Evolutionary conservation across 2,329 filamentous ascomycete species (phyloP), one percentile per base, ranked within the genome.

Genomic region (Podosphaera leucotricha): DNA sequence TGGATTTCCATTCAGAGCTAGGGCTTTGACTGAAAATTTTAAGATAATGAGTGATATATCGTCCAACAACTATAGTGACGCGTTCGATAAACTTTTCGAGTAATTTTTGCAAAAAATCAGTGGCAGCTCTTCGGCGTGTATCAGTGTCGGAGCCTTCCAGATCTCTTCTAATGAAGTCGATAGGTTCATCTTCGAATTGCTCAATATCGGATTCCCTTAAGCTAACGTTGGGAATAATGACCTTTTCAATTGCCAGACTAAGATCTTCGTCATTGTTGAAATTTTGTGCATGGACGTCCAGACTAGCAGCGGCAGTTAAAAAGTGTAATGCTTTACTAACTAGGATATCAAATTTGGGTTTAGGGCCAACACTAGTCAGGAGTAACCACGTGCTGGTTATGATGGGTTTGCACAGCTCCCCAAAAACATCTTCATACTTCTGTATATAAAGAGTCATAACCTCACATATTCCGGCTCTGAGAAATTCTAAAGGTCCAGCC

Each of bases 141-240:
- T 95, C 90, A 44, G 80, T 92, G 61, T 98, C 90, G 1, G 90
- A 94, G 6, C 90, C 90, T 60, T 98, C 90, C 41, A 98, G 67
- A 60, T 98, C 90, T 55, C 85, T 74, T 49, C 90, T 74, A 56
- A 98, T 98, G 58, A 92, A 98, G 61, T 98, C 90, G 51, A 98
- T 98, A 0, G 90, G 90, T 64, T 98, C 92, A 58, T 98, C 92
- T 59, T 98, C 90, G 54, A 98, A 95, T 52, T 93, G 71, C 60
- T 98, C 90, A 44, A 93, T 72, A 52, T 98, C 92, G 0, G 86
- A 90, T 55, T 94, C 90, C 51, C 92, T 76, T 47, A 98, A 66
- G 15, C 80, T 80, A 46, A 98, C 75, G 55, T 98, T 98, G 8
- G 90, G 87, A 50, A 98, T 64, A 46, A 98, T 82, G 46, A 95